Evolutionary conservation across 2,329 filamentous ascomycete species (phyloP), one percentile per base, ranked within the genome.

Genomic region (Simplicillium sp.): DNA sequence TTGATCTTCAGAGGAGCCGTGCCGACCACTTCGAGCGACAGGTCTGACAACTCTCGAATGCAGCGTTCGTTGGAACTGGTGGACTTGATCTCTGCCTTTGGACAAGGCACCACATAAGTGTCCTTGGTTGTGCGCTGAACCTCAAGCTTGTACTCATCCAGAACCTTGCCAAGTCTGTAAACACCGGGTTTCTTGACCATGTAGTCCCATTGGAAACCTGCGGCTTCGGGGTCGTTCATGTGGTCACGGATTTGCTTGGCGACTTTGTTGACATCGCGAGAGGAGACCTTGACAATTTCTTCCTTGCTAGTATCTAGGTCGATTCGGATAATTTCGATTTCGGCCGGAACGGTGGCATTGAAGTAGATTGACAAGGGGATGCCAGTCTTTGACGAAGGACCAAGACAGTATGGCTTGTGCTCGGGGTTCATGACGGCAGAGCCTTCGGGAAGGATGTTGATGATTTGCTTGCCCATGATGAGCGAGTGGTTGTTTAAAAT

Each of bases 381-480:
- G 8, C 73, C 67, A 25, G 73, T 70, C 44, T 73, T 77, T 16
- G 75, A 67, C 34, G 73, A 71, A 46, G 70, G 67, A 43, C 82
- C 82, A 37, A 98, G 65, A 61, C 92, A 98, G 60, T 92, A 92
- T 1, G 88, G 75, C n/a, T 73, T 66, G 43, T 77, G 74, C 36
- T 88, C 76, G 1, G 88, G 87, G 54, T 98, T 98, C 47, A 98
- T 70, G 37, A 88, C 73, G 12, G 89, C 92, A 37, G 89, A 92
- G 68, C 94, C 94, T 69, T 98, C 92, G 2, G 92, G 92, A 41
- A 98, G 70, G 55, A 98, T 95, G 58, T 98, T 92, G 62, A 98
- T 90, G 52, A 96, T 94, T 65, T 97, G 89, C 60, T 88, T 92
- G 55, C 92, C 92, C 65, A 95, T 75, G 48, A 98, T 97, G 54